Conservation (phyloP, 2,329 filamentous ascomycete species). For the Phialemoniopsis sp. region DNA sequence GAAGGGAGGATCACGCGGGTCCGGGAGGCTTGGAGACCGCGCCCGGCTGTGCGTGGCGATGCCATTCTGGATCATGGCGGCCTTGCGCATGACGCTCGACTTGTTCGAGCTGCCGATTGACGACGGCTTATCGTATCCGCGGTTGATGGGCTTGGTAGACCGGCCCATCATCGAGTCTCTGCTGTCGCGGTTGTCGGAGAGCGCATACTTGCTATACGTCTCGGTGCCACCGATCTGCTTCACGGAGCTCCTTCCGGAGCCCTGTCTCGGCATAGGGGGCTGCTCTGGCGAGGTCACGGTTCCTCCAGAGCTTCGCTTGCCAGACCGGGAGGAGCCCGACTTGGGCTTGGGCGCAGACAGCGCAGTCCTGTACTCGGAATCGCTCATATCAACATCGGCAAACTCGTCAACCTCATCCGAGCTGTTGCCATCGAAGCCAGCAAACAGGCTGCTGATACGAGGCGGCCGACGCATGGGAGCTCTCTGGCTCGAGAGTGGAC, state of each 20-base stretch:
- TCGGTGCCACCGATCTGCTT: slow-evolving; percentile 33
- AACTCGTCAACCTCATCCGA: slow-evolving; percentile 65
- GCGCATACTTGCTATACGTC: slow-evolving; percentile 38
- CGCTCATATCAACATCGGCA: slow-evolving; percentile 56
- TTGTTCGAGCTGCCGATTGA: slow-evolving; percentile 33
- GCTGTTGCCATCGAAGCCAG: slow-evolving; percentile 72
- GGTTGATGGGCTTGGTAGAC: background rate
- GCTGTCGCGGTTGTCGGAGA: slow-evolving; percentile 22
- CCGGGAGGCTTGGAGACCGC: slow-evolving; percentile 62
- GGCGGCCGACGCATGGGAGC: slow-evolving; percentile 65
- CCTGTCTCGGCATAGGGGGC: slow-evolving; percentile 3
- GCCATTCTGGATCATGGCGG: slow-evolving; percentile 76
- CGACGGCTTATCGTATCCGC: slow-evolving; percentile 28
- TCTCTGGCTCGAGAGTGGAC: slow-evolving; percentile 59
- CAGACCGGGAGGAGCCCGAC: slow-evolving; percentile 26
- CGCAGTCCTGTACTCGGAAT: slow-evolving; percentile 64
- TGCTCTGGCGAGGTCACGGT: slow-evolving; percentile 39
- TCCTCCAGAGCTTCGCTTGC: slow-evolving; percentile 36
- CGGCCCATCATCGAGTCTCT: slow-evolving; percentile 18
- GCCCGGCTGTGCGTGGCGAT: slow-evolving; percentile 65
- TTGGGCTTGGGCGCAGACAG: slow-evolving; percentile 59
- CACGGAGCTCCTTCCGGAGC: slow-evolving; percentile 13
- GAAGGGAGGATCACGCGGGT: slow-evolving; percentile 69
- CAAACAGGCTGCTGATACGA: slow-evolving; percentile 80
- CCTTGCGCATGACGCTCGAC: slow-evolving; percentile 66